Evolutionary conservation across 768 basidiomycete genomes (phyloP).

Genomic region (Crepidotus variabilis): DNA sequence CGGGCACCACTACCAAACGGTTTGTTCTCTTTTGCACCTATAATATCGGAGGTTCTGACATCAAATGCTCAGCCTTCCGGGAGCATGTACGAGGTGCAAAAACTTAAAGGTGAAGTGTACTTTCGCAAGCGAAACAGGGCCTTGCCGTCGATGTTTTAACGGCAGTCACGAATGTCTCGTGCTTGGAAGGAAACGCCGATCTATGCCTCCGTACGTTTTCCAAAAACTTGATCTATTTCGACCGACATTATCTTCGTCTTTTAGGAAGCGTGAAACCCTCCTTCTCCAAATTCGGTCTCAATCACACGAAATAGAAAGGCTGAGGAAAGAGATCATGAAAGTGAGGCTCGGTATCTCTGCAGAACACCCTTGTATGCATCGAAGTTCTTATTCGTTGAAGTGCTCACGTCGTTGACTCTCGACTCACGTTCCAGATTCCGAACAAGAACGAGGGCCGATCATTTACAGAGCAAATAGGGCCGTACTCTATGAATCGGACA

Average conservation of each 20-base stretch:
- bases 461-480: no score
- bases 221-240: background rate
- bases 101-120: conserved; percentile 69
- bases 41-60: no score
- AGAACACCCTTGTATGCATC: conserved; percentile 7
- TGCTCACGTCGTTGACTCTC: conserved; percentile 27
- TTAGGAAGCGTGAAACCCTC: conserved; percentile 77
- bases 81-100: conserved; percentile 75
- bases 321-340: conserved; percentile 65
- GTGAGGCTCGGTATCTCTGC: conserved; percentile 8
- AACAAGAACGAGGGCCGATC: conserved; percentile 29
- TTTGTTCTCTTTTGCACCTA: no score
- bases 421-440: conserved; percentile 1
- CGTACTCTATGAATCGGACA: no score
- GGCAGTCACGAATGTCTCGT: conserved; percentile 73
- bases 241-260: conserved; percentile 1
- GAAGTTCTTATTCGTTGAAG: conserved; percentile 37
- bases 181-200: conserved; percentile 77
- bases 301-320: conserved; percentile 64
- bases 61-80: conserved; percentile 27
- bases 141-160: conserved; percentile 70
- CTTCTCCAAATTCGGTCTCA: conserved; percentile 73
- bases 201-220: conserved; percentile 66
- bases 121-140: conserved; percentile 65
- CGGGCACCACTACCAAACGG: no score